These are phyloP conservation scores for Biscutella laevigata DNA, from an alignment of 441 rosid genomes.

Conservation along the genomic window DNA sequence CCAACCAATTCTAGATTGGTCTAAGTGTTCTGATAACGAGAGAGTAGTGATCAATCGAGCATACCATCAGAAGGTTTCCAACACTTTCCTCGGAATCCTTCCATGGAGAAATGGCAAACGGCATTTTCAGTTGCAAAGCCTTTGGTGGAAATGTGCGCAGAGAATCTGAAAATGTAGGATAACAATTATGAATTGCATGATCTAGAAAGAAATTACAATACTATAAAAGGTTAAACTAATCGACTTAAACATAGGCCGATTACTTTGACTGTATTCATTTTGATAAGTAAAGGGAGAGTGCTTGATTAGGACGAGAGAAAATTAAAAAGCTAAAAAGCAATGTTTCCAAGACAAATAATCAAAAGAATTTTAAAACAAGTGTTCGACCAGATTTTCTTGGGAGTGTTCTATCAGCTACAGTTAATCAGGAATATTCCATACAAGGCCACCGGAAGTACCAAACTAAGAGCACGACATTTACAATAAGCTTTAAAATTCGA, in stretches of 20 bases:
- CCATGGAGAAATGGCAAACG: constrained; percentile 89
- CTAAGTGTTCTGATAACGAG: background rate
- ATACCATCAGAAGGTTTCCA: constrained; percentile 95
- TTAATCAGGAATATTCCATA: background rate
- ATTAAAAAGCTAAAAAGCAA: background rate
- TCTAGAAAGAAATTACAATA: background rate
- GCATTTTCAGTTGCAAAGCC: constrained; percentile 56
- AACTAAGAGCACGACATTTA: background rate
- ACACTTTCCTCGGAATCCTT: constrained; percentile 63
- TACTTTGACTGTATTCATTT: constrained; percentile 6
- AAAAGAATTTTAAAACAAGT: background rate
- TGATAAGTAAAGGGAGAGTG: background rate
- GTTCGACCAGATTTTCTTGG: background rate
- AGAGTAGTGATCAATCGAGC: constrained; percentile 12
- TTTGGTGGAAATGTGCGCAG: constrained; percentile 67
- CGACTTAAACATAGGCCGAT: background rate
- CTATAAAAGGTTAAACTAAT: background rate
- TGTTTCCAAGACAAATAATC: background rate
- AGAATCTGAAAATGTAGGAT: constrained; percentile 42
- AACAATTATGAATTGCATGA: background rate
- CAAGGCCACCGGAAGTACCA: constrained; percentile 8
- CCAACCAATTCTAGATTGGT: background rate
- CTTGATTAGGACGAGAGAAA: background rate
- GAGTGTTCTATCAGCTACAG: constrained; percentile 9
- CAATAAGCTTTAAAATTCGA: background rate